These are phyloP conservation scores for Aegilops bicornis DNA, from an alignment of 176 grass and related monocot genomes.

Conservation along the genomic window DNA sequence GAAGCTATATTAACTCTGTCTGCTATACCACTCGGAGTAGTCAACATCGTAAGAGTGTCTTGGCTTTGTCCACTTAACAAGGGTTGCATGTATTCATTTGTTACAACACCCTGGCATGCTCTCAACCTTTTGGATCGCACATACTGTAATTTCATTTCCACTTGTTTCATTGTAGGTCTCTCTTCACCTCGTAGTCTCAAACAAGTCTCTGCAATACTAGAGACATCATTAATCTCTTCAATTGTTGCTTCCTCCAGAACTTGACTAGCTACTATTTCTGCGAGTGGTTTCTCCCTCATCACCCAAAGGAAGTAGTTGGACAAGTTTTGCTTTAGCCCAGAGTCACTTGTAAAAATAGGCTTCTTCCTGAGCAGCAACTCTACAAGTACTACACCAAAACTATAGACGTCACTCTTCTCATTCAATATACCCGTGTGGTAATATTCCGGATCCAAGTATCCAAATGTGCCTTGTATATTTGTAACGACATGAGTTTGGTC, in stretches of 20 bases:
- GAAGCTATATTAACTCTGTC: not conserved
- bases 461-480: not conserved
- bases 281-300: constrained; percentile 1
- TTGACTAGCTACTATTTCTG: not conserved
- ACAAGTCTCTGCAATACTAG: not conserved
- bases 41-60: not conserved
- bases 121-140: not conserved
- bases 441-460: not conserved
- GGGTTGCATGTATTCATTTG: not conserved
- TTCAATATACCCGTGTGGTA: not conserved
- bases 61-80: not conserved
- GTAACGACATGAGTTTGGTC: not conserved
- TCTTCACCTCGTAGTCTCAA: not conserved
- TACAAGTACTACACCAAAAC: not conserved
- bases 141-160: not conserved
- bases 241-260: not conserved
- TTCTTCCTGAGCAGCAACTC: not conserved
- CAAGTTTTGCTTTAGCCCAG: not conserved
- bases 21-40: not conserved
- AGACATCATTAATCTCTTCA: not conserved
- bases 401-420: not conserved
- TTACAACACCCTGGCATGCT: not conserved
- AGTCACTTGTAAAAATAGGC: not conserved
- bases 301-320: not conserved
- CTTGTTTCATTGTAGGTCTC: not conserved